These are phyloP conservation scores for Triglochin maritima DNA, from an alignment of 106 monocot species.

Conservation along the genomic window DNA sequence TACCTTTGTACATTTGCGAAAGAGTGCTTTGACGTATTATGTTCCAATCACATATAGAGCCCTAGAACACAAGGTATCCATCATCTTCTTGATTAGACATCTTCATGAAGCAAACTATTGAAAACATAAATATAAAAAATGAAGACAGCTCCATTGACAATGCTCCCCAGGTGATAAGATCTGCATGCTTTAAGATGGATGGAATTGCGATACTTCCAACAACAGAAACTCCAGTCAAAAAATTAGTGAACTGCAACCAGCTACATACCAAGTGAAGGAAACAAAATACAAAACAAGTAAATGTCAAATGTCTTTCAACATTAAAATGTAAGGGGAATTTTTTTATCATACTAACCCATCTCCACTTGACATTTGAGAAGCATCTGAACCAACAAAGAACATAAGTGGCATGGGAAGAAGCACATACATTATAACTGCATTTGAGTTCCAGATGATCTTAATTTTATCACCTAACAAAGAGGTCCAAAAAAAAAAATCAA, in stretches of 20 bases:
- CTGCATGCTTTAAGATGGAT: slow-evolving; percentile 76
- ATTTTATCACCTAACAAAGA: not conserved
- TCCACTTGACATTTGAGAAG: slow-evolving; percentile 39
- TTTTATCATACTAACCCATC: slow-evolving; percentile 43
- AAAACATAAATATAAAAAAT: slow-evolving; percentile 46
- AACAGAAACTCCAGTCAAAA: slow-evolving; percentile 75
- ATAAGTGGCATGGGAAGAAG: slow-evolving; percentile 85
- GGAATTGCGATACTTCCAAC: slow-evolving; percentile 95
- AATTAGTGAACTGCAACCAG: slow-evolving; percentile 55
- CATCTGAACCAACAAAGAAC: slow-evolving; percentile 55
- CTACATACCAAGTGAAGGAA: slow-evolving; percentile 6
- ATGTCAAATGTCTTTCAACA: not conserved
- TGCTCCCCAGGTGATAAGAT: slow-evolving; percentile 79
- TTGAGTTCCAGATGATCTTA: not conserved
- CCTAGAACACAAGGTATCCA: slow-evolving; percentile 42
- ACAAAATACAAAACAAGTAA: not conserved
- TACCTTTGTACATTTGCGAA: slow-evolving; percentile 6
- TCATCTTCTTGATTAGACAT: slow-evolving; percentile 48
- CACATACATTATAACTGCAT: slow-evolving; percentile 74
- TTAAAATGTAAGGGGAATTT: not conserved
- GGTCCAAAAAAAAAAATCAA: not conserved
- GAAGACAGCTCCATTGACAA: slow-evolving; percentile 85
- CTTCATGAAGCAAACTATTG: slow-evolving; percentile 45
- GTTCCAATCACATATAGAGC: not conserved
- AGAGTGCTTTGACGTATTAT: not conserved